These are phyloP conservation scores for Monosporozyma yasuniensis DNA, from an alignment of 805 yeast species.

Conservation along the genomic window DNA sequence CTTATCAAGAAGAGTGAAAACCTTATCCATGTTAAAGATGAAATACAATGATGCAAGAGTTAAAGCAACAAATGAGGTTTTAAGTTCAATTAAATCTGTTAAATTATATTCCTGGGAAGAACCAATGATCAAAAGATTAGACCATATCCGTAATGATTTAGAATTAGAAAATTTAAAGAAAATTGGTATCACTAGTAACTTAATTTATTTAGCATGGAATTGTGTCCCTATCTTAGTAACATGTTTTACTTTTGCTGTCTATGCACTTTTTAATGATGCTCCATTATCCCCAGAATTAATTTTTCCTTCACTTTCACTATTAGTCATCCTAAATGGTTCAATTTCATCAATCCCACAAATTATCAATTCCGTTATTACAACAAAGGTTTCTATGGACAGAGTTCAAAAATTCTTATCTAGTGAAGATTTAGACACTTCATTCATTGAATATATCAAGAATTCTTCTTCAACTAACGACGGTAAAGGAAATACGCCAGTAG, in stretches of 20 bases:
- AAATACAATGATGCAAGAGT: constrained; percentile 52
- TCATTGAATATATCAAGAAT: constrained; percentile 23
- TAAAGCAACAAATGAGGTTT: constrained; percentile 48
- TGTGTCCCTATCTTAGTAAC: constrained; percentile 59
- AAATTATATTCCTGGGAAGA: constrained; percentile 64
- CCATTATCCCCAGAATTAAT: constrained; percentile 62
- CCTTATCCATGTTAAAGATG: constrained; percentile 49
- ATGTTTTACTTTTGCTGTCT: constrained; percentile 49
- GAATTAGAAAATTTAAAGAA: constrained; percentile 45
- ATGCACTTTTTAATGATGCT: constrained; percentile 35
- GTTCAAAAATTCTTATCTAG: constrained; percentile 40
- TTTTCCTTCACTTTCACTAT: constrained; percentile 57
- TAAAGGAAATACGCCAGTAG: constrained; percentile 19
- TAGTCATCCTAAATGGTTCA: constrained; percentile 50
- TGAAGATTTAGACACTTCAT: constrained; percentile 36
- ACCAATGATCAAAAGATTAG: constrained; percentile 47
- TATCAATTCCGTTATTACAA: constrained; percentile 49
- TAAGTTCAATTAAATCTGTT: constrained; percentile 52
- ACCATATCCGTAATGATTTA: constrained; percentile 46
- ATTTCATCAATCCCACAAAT: constrained; percentile 50
- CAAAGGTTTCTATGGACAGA: constrained; percentile 49
- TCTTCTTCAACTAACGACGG: constrained; percentile 6
- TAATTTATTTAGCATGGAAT: constrained; percentile 49
- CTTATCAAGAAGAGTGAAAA: constrained; percentile 38
- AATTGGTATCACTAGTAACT: constrained; percentile 41